Evolutionary conservation across 345 rosid species (phyloP).

Genomic region (Eucalyptus polyanthemos): DNA sequence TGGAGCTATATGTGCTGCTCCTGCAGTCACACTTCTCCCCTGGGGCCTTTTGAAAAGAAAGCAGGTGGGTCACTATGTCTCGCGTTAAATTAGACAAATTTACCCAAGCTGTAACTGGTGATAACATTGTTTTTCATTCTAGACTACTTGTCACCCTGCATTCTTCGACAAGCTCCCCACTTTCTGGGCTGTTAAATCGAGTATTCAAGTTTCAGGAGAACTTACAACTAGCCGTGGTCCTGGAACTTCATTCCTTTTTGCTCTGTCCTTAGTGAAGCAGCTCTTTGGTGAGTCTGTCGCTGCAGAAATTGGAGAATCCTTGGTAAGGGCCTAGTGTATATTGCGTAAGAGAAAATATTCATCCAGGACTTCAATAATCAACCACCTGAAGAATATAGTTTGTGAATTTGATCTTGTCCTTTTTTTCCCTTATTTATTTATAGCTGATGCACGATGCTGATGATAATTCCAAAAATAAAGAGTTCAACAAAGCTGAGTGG

Average conservation of each 20-base stretch:
- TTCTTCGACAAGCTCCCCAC: slow-evolving; percentile 74
- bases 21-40: slow-evolving; percentile 88
- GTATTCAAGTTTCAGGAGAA: slow-evolving; percentile 75
- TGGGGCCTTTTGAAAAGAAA: slow-evolving; percentile 86
- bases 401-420: not conserved
- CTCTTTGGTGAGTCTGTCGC: slow-evolving; percentile 71
- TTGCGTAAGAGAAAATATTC: not conserved
- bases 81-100: not conserved
- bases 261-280: slow-evolving; percentile 70
- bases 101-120: slow-evolving; percentile 14
- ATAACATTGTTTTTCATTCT: slow-evolving; percentile 39
- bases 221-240: slow-evolving; percentile 96
- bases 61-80: slow-evolving; percentile 26
- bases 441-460: slow-evolving; percentile 43
- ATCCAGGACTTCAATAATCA: not conserved
- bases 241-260: slow-evolving; percentile 81
- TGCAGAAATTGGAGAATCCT: slow-evolving; percentile 35
- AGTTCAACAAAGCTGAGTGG: slow-evolving; percentile 75
- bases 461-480: slow-evolving; percentile 36
- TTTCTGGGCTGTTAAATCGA: slow-evolving; percentile 89
- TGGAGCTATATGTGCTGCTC: slow-evolving; percentile 92
- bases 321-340: slow-evolving; percentile 28
- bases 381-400: not conserved
- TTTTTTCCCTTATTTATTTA: not conserved
- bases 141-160: slow-evolving; percentile 91